phyloP scores from a whole-genome alignment of 2,329 filamentous ascomycete species.

The Nothopassalora personata region DNA sequence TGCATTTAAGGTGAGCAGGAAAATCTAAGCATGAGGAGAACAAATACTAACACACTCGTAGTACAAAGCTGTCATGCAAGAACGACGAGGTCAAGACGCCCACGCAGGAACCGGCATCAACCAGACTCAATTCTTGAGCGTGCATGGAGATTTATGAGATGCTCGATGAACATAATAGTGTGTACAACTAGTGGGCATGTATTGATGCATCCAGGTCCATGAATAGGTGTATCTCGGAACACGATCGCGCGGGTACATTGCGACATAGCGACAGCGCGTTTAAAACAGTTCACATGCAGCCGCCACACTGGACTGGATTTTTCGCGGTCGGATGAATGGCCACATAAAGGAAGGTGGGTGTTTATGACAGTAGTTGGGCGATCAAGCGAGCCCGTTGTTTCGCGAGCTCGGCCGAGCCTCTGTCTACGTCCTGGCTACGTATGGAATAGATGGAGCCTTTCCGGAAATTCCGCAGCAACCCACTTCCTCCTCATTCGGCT shows the following conservation, averaged over 20 bases:
- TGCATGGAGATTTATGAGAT: conserved; percentile 8
- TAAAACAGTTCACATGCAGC: background rate
- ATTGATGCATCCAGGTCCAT: background rate
- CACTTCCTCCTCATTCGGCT: too few relatives aligned
- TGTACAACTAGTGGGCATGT: background rate
- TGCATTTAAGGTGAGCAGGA: conserved; percentile 57
- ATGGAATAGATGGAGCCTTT: background rate
- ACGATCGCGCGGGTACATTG: background rate
- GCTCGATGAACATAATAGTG: background rate
- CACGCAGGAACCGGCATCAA: conserved; percentile 1
- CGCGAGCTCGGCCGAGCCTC: background rate
- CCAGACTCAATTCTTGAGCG: conserved; percentile 3
- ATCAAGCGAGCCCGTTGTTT: background rate
- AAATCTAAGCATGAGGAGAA: background rate
- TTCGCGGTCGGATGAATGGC: background rate
- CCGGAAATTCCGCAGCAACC: background rate
- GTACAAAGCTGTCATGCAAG: conserved; percentile 19
- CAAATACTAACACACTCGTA: conserved; percentile 6
- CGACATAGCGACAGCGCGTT: background rate
- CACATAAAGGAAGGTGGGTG: background rate
- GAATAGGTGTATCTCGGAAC: background rate
- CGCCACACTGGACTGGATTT: background rate
- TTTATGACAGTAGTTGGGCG: background rate
- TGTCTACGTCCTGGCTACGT: background rate
- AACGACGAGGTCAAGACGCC: conserved; percentile 8